These are phyloP conservation scores for Candolleomyces aberdarensis DNA, from an alignment of 768 basidiomycete species.

Conservation along the genomic window DNA sequence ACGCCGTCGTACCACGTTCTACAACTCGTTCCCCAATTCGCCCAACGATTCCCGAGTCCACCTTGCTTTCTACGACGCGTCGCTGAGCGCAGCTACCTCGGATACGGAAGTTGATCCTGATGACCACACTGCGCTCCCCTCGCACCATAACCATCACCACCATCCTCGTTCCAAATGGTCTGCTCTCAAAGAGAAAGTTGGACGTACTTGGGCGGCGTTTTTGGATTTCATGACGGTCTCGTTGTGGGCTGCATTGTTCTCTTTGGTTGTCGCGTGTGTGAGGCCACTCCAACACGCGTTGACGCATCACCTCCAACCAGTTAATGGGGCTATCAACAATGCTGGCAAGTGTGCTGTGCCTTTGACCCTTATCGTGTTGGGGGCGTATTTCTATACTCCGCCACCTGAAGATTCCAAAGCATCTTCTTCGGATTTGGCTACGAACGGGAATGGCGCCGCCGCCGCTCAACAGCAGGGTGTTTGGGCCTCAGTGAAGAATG, in stretches of 20 bases:
- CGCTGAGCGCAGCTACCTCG: slow-evolving; percentile 8
- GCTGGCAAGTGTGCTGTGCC: slow-evolving; percentile 84
- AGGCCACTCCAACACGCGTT: slow-evolving; percentile 73
- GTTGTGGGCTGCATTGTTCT: slow-evolving; percentile 74
- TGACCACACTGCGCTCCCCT: slow-evolving; percentile 7
- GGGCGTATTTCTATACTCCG: slow-evolving; percentile 80
- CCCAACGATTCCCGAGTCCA: slow-evolving; percentile 37
- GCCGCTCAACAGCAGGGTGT: neutral
- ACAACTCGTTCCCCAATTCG: slow-evolving; percentile 67
- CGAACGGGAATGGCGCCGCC: neutral
- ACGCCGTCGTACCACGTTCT: slow-evolving; percentile 41
- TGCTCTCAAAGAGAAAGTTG: slow-evolving; percentile 21
- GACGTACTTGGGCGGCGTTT: slow-evolving; percentile 36
- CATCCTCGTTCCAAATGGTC: slow-evolving; percentile 11
- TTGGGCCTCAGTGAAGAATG: neutral
- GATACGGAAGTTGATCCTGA: slow-evolving; percentile 25
- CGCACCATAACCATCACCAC: neutral
- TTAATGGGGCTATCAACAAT: slow-evolving; percentile 63
- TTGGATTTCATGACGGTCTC: slow-evolving; percentile 87
- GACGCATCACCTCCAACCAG: slow-evolving; percentile 56
- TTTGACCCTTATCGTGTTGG: slow-evolving; percentile 85
- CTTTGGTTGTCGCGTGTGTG: slow-evolving; percentile 74
- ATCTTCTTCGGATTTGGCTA: too few species aligned
- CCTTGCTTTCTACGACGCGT: slow-evolving; percentile 26
- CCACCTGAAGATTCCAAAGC: slow-evolving; percentile 14